phyloP scores from a whole-genome alignment of 2,329 filamentous ascomycete genomes.

The Sclerotinia sclerotiorum region DNA sequence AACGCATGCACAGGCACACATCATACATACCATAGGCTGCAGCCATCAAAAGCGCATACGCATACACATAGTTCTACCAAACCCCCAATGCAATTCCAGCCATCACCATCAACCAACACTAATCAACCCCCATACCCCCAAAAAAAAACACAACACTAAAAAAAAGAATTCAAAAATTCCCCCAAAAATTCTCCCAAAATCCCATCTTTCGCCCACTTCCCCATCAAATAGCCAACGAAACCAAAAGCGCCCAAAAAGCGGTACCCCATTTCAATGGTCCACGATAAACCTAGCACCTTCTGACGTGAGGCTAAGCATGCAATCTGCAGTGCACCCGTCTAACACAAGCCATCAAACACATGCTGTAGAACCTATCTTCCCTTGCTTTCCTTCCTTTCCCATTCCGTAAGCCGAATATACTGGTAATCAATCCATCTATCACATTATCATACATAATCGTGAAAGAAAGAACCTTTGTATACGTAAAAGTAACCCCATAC shows the following conservation, averaged over 20 bases:
- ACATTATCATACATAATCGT: background rate
- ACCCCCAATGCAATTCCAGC: background rate
- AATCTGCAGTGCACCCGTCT: background rate
- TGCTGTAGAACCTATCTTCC: background rate
- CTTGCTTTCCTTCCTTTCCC: no score
- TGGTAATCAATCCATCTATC: background rate
- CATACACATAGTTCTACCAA: background rate
- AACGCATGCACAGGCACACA: background rate
- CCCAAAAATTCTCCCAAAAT: background rate
- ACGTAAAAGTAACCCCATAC: background rate
- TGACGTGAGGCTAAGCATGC: constrained; percentile 12
- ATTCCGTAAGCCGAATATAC: background rate
- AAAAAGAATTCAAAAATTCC: no score
- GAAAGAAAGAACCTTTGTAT: background rate
- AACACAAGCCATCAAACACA: background rate
- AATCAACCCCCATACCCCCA: background rate
- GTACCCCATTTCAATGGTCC: constrained; percentile 4
- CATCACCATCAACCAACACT: background rate
- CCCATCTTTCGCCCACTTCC: no score
- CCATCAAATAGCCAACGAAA: background rate
- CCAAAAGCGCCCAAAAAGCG: background rate
- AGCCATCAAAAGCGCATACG: background rate
- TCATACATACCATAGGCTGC: background rate
- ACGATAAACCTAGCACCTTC: background rate
- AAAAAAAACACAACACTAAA: background rate